Evolutionary conservation across 225 moss, liverwort and hornwort genomes (phyloP).

Genomic region (Antitrichia curtipendula): DNA sequence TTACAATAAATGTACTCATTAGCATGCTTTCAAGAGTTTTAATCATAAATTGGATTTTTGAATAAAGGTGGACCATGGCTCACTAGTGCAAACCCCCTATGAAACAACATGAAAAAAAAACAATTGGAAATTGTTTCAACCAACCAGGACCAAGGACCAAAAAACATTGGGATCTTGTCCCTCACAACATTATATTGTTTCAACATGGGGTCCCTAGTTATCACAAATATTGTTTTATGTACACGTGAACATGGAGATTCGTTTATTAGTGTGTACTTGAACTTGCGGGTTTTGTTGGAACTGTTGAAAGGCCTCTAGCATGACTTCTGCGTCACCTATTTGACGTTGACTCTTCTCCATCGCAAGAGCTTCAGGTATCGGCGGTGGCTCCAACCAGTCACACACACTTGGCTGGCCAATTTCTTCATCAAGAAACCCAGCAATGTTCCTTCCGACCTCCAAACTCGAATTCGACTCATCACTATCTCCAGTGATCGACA

Average conservation of each 20-base stretch:
- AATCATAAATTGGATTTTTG: not conserved
- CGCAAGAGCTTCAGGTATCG: not conserved
- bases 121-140: not conserved
- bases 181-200: not conserved
- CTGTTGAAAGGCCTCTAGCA: slow-evolving; percentile 66
- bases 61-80: not conserved
- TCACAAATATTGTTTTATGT: not conserved
- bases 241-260: not conserved
- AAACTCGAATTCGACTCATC: not conserved
- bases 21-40: not conserved
- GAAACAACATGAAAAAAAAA: not conserved
- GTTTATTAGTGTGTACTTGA: slow-evolving; percentile 22
- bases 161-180: not conserved
- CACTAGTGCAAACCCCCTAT: not conserved
- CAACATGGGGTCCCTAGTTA: not conserved
- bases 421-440: slow-evolving; percentile 9
- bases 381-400: slow-evolving; percentile 88
- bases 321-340: slow-evolving; percentile 30
- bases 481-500: not conserved
- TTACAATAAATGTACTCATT: not conserved
- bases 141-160: not conserved
- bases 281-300: slow-evolving; percentile 74
- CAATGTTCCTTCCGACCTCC: not conserved
- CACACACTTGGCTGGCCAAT: slow-evolving; percentile 3
- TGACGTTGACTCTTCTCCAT: not conserved